Base-by-base conservation (phyloP, 352 stramenopile species). In the Hyaloperonospora arabidopsidis region DNA sequence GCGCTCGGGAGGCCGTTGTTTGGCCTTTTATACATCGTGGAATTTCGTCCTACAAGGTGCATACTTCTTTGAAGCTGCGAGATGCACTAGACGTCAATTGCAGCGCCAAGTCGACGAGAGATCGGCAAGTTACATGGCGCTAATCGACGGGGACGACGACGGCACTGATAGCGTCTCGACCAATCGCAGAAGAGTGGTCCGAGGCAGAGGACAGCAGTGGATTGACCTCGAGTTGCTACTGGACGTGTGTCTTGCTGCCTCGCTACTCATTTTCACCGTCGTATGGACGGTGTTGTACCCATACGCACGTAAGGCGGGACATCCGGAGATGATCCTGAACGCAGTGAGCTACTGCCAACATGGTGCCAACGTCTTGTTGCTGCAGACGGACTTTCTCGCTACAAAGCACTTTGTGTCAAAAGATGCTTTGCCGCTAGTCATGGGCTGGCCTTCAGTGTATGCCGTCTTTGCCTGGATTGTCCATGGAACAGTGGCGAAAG, bases 11-110 rank as follows among this genome's bases (percentile, higher is more conserved):
- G 59, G 57, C 28, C 60, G 61, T 29, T 88, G 82, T 41, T 53
- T 90, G 46, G 58, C 59, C 45, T 89, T 93, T 57, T 93, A 87
- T 65, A 93, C 82, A 36, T 87, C 77, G n/a, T 93, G 82, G 82
- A 93, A 93, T 59, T 89, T 90, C 41, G 69, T 86, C n/a, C 56
- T 72, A 2, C 79, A 93, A 52, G 76, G 75, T 41, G 38, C 49
- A 25, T 89, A 89, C 69, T 89, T 89, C 56, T 35, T 35, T 0
- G 21, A 52, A 5, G 76, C 79, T 7, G 58, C 67, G 0, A 49
- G 43, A 34, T 56, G 64, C 15, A 83, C 76, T 3, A 51, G 53
- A 45, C 44, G 51, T 11, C 49, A 67, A 21, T 50, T 68, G 49
- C 57, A 70, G 38, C 54, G 64, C 32, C 53, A 45, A 32, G 15